phyloP scores from a whole-genome alignment of 2,329 filamentous ascomycete genomes.

The Verticillium tricorpus region DNA sequence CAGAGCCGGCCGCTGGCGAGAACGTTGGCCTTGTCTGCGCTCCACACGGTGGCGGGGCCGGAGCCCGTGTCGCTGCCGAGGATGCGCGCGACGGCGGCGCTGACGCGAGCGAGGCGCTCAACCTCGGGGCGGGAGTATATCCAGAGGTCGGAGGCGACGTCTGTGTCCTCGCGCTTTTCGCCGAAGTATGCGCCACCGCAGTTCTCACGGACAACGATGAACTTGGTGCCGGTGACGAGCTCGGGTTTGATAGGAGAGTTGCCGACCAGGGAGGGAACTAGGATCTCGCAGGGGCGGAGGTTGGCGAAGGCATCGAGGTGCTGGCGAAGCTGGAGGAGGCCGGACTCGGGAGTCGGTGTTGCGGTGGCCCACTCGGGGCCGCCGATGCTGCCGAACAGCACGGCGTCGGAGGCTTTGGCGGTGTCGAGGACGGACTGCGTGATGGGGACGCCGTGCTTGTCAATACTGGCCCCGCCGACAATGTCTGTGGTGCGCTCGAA shows the following conservation, averaged over 20 bases:
- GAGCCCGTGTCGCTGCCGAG: conserved; percentile 21
- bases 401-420: conserved; percentile 38
- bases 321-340: conserved; percentile 33
- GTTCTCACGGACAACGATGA: conserved; percentile 45
- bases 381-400: conserved; percentile 43
- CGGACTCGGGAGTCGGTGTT: conserved; percentile 39
- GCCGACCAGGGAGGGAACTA: conserved; percentile 33
- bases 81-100: conserved; percentile 36
- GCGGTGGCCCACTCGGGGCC: conserved; percentile 39
- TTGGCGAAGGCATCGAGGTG: conserved; percentile 44
- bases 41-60: conserved; percentile 36
- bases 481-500: conserved; percentile 52
- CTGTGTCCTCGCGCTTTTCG: conserved; percentile 36
- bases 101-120: conserved; percentile 41
- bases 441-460: conserved; percentile 38
- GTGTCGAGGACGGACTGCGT: conserved; percentile 37
- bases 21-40: conserved; percentile 49
- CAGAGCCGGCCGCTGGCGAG: conserved; percentile 45
- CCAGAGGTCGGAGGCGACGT: conserved; percentile 43
- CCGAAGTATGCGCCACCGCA: conserved; percentile 48
- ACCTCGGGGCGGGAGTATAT: conserved; percentile 39
- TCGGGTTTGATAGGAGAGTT: conserved; percentile 39
- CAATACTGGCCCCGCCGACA: conserved; percentile 53
- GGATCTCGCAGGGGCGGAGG: conserved; percentile 41
- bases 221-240: conserved; percentile 39